Conservation (phyloP, 2,329 filamentous ascomycete species). For the Exophiala calicioides region DNA sequence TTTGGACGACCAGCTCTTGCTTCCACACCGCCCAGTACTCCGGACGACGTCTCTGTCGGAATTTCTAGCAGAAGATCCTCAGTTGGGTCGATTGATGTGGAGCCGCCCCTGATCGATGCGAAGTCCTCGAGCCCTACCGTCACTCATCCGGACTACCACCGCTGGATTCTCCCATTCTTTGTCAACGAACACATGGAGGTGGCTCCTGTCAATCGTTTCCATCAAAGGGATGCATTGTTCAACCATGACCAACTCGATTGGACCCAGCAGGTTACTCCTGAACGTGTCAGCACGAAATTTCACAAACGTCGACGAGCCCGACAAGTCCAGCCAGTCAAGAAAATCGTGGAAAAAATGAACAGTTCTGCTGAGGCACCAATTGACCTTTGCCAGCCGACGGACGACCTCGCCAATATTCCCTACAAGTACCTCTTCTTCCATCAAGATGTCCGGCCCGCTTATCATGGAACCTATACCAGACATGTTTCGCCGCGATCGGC, state of each 20-base stretch:
- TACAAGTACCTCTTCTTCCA: slow-evolving; percentile 62
- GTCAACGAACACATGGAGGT: slow-evolving; percentile 72
- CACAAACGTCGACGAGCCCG: slow-evolving; percentile 14
- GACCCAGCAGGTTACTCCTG: slow-evolving; percentile 13
- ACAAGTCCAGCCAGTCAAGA: slow-evolving; percentile 52
- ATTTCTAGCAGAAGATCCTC: slow-evolving; percentile 31
- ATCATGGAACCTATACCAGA: slow-evolving; percentile 63
- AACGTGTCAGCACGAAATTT: slow-evolving; percentile 15
- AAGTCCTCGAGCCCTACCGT: slow-evolving; percentile 27
- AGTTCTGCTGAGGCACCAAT: slow-evolving; percentile 43
- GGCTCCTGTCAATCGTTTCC: slow-evolving; percentile 52
- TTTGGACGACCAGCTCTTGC: slow-evolving; percentile 45
- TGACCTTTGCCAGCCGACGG: slow-evolving; percentile 33
- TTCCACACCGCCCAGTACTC: slow-evolving; percentile 30
- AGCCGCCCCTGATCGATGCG: slow-evolving; percentile 33
- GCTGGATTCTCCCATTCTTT: slow-evolving; percentile 78
- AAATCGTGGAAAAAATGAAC: slow-evolving; percentile 61
- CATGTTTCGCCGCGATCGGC: slow-evolving; percentile 43
- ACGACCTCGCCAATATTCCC: slow-evolving; percentile 37
- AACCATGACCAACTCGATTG: slow-evolving; percentile 3
- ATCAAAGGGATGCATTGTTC: slow-evolving; percentile 1
- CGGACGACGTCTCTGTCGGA: slow-evolving; percentile 23
- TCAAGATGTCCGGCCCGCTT: slow-evolving; percentile 65
- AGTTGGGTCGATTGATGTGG: slow-evolving; percentile 27
- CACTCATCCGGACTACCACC: slow-evolving; percentile 63